A percentile compares a stretch with the other conserved stretches of the same genome.
phyloP scores from a whole-genome alignment of 2,329 filamentous ascomycete species.

The Dryadomyces quercus-mongolicae region DNA sequence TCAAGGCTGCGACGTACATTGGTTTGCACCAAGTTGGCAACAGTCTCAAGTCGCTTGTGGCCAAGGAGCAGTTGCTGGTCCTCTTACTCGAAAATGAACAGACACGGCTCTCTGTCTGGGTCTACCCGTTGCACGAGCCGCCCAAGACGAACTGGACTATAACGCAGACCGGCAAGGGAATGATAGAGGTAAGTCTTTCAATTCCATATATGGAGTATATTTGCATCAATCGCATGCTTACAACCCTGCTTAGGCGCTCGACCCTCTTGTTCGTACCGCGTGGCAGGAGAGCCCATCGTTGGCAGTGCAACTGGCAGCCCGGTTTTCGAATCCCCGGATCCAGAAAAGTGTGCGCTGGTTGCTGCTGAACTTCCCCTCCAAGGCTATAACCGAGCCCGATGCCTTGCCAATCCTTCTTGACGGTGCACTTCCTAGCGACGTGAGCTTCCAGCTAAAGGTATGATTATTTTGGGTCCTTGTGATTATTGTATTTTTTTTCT shows the following conservation, averaged over 20 bases:
- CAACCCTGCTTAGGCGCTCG: slow-evolving; percentile 32
- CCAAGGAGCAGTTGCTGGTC: slow-evolving; percentile 74
- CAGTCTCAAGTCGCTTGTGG: slow-evolving; percentile 52
- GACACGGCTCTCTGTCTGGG: slow-evolving; percentile 75
- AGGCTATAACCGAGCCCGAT: slow-evolving; percentile 68
- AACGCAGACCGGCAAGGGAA: slow-evolving; percentile 27
- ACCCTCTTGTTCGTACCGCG: slow-evolving; percentile 62
- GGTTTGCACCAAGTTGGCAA: slow-evolving; percentile 39
- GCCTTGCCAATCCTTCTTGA: slow-evolving; percentile 75
- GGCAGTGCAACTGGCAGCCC: slow-evolving; percentile 70
- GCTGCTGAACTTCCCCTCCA: slow-evolving; percentile 72
- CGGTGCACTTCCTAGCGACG: slow-evolving; percentile 61
- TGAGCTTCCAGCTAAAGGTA: slow-evolving; percentile 77
- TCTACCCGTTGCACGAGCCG: slow-evolving; percentile 60
- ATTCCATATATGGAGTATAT: neutral
- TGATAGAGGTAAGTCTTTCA: slow-evolving; percentile 23
- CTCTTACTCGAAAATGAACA: slow-evolving; percentile 77
- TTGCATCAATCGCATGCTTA: slow-evolving; percentile 9
- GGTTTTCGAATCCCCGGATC: slow-evolving; percentile 67
- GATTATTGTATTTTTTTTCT: slow-evolving; percentile 2
- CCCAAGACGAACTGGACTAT: slow-evolving; percentile 25
- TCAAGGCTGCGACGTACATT: slow-evolving; percentile 53
- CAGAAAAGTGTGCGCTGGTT: slow-evolving; percentile 66
- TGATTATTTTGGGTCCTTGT: neutral
- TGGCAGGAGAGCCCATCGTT: slow-evolving; percentile 79